Evolutionary conservation across 345 rosid species (phyloP).

Genomic region (Camelina laxa): DNA sequence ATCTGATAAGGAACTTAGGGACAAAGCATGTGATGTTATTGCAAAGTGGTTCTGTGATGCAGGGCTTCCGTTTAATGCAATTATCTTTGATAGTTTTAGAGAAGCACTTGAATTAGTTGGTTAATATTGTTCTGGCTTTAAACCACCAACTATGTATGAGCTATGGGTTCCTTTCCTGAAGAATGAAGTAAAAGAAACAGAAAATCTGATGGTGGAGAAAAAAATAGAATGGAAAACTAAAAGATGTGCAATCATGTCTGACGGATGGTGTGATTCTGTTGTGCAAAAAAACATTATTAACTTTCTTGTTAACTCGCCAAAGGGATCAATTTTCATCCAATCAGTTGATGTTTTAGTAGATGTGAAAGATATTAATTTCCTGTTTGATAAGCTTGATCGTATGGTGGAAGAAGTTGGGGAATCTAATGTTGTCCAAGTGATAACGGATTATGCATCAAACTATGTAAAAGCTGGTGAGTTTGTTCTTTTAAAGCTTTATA

Average conservation of each 20-base stretch:
- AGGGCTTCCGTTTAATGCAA: not conserved
- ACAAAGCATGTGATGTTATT: not conserved
- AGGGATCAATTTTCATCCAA: too few relatives aligned
- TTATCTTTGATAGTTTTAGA: not conserved
- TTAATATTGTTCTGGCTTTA: not conserved
- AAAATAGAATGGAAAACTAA: too few relatives aligned
- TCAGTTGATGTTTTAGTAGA: too few relatives aligned
- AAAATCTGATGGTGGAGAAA: not conserved
- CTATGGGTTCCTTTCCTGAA: not conserved
- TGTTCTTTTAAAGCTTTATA: too few relatives aligned
- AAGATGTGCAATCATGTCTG: not conserved
- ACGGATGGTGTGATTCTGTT: too few relatives aligned
- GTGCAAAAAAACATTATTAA: too few relatives aligned
- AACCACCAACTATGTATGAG: not conserved
- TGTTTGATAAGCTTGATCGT: not conserved
- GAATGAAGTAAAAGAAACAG: not conserved
- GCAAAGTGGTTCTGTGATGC: not conserved
- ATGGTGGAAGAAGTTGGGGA: too few relatives aligned
- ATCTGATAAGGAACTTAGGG: not conserved
- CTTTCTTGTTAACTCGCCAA: too few relatives aligned
- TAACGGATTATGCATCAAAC: too few relatives aligned
- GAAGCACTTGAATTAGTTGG: not conserved
- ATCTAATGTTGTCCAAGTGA: too few relatives aligned
- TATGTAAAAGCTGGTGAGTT: too few relatives aligned
- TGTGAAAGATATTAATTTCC: not conserved